These are phyloP conservation scores for Leucaena leucocephala DNA, from an alignment of 306 rosid species.

Conservation along the genomic window DNA sequence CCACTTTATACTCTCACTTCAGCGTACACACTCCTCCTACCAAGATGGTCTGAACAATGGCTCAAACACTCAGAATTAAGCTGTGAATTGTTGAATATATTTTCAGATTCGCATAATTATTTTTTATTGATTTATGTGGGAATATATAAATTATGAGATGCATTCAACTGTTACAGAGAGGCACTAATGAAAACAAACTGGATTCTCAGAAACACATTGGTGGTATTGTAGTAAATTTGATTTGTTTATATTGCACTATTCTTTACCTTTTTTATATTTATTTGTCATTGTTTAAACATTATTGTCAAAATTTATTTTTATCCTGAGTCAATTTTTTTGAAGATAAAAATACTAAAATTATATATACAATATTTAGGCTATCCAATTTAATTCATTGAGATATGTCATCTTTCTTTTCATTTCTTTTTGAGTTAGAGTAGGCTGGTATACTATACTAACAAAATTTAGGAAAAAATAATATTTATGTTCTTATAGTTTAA, in stretches of 20 bases:
- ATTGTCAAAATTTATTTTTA: neutral
- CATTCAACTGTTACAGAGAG: neutral
- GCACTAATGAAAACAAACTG: neutral
- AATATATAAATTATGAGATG: neutral
- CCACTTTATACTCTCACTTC: neutral
- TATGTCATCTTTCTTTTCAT: neutral
- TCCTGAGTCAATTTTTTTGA: neutral
- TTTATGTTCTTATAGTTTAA: too few species aligned
- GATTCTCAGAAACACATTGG: neutral
- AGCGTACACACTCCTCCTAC: neutral
- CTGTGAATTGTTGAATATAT: neutral
- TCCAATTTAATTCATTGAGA: neutral
- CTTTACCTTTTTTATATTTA: neutral
- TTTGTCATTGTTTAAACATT: neutral
- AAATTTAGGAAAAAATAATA: too few species aligned
- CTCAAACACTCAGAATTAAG: neutral
- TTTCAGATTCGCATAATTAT: neutral
- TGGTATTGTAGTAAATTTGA: neutral
- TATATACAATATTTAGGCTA: neutral
- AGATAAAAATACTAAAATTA: too few species aligned
- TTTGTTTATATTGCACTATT: neutral
- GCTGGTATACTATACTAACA: neutral
- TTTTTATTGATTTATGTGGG: neutral
- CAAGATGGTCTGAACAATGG: neutral
- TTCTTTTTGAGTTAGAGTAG: too few species aligned